Percentiles rank a stretch among this genome's conserved stretches.
phyloP scores from a whole-genome alignment of 2,329 filamentous ascomycete species.

The Massarina eburnea region DNA sequence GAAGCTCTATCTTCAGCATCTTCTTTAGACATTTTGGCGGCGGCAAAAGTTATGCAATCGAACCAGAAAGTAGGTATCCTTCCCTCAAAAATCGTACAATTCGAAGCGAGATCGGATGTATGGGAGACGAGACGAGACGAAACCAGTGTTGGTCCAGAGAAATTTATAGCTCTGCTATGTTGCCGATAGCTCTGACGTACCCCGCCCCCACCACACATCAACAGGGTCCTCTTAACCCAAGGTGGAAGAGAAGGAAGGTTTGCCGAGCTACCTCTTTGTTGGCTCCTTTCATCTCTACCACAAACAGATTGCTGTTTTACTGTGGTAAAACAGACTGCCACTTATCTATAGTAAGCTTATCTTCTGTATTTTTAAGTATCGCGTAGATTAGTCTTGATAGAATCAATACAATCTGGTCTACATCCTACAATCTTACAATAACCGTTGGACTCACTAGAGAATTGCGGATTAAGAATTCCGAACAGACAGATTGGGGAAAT shows the following conservation, averaged over 20 bases:
- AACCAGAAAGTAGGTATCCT: not conserved
- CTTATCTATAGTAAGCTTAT: too few species aligned
- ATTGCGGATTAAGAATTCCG: too few species aligned
- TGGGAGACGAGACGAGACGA: not conserved
- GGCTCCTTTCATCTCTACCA: too few species aligned
- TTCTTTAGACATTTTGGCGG: constrained; percentile 3
- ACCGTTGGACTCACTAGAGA: too few species aligned
- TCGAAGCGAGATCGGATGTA: not conserved
- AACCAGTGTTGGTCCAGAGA: not conserved
- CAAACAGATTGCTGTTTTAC: too few species aligned
- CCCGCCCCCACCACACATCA: not conserved
- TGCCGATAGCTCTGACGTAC: not conserved
- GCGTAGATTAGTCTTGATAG: too few species aligned
- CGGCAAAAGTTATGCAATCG: not conserved
- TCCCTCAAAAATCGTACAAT: not conserved
- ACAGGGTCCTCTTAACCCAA: not conserved
- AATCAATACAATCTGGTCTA: too few species aligned
- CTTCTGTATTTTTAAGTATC: too few species aligned
- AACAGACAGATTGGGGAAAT: too few species aligned
- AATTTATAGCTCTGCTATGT: not conserved
- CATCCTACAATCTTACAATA: too few species aligned
- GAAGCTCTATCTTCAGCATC: constrained; percentile 45
- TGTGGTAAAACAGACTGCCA: too few species aligned
- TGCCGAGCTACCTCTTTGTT: not conserved
- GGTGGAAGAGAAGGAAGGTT: not conserved